Evolutionary conservation across 2,329 filamentous ascomycete species (phyloP), one percentile per base, ranked within the genome.

Genomic region (Botrytis paeoniae): DNA sequence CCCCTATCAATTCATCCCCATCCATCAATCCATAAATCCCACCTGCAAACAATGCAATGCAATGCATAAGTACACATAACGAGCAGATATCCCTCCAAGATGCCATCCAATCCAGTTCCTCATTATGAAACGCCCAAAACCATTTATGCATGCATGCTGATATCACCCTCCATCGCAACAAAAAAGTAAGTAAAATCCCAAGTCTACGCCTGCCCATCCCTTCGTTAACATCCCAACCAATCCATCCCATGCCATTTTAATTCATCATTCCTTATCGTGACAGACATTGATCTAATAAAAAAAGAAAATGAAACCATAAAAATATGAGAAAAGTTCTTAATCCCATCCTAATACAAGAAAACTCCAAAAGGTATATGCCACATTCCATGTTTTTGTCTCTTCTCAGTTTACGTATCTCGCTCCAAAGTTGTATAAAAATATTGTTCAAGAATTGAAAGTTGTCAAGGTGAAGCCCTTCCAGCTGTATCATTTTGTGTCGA

Each of bases 321-420:
- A n/a, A 62, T 22, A 51, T 61, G 63, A 43, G 63, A 61, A 69
- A 51, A 60, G 25, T 45, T 69, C 63, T 69, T 72, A 54, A 35
- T 37, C 41, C 70, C 70, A 59, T 66, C 32, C 32, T 6, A 39
- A 39, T 54, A 54, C 64, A 66, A 48, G 45, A 48, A 51, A 69
- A 71, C 64, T 64, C 70, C 70, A 20, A 69, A 69, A 54, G 48
- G 48, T 6, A 29, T 60, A 61, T 72, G 63, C 51, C 43, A 61
- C 29, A 48, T 48, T 35, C 29, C 63, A 48, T 54, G 32, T 39
- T 69, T 66, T 54, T 14, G n/a, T 29, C 35, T 39, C 25, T 29
- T 12, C 45, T 29, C 25, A 7, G 4, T 39, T 62, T 62, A 41
- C 60, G 37, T 20, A 29, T 35, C 10, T n/a, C 45, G 8, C 37